A percentile compares a stretch with the other conserved stretches of the same genome.
Conservation (phyloP, 306 rosid genomes). For the Malus sieversii region DNA sequence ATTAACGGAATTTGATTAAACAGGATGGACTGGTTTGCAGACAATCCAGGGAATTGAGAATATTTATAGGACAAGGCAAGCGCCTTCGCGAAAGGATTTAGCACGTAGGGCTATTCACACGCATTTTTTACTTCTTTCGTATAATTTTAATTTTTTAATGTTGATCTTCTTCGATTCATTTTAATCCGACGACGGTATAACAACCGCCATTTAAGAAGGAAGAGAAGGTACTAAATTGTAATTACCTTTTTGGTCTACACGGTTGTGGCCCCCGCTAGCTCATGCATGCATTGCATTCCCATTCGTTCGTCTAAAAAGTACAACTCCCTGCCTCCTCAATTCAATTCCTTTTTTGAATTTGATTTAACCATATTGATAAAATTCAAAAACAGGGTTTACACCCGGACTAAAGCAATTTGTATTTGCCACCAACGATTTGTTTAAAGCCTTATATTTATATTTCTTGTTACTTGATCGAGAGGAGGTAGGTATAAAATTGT, state of each 20-base stretch:
- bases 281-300: not conserved
- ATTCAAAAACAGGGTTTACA: too few relatives aligned
- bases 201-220: too few relatives aligned
- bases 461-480: not conserved
- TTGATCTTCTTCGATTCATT: accelerated
- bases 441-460: not conserved
- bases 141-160: too few relatives aligned
- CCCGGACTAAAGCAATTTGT: too few relatives aligned
- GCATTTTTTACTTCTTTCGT: too few relatives aligned
- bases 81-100: not conserved
- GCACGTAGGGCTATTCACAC: too few relatives aligned
- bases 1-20: not conserved
- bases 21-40: not conserved
- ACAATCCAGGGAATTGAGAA: not conserved
- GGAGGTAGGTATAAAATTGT: too few relatives aligned
- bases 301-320: not conserved
- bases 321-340: not conserved
- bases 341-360: too few relatives aligned
- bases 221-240: not conserved
- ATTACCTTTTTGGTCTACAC: not conserved
- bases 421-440: not conserved
- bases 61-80: constrained; percentile 5
- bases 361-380: too few relatives aligned
- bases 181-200: too few relatives aligned
- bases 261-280: not conserved